phyloP scores from a whole-genome alignment of 2,329 filamentous ascomycete genomes.

The Microsporum canis region DNA sequence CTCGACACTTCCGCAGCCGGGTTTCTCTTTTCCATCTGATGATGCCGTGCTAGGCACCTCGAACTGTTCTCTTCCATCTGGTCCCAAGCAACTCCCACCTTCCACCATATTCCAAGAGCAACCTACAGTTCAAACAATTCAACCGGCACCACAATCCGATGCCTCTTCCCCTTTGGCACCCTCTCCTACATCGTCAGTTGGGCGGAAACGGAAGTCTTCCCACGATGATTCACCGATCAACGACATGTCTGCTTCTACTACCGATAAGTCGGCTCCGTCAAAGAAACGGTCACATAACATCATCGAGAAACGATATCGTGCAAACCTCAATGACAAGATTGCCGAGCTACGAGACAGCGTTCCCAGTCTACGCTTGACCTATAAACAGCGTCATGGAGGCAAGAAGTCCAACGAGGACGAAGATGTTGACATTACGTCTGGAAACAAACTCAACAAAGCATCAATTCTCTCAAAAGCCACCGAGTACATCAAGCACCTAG shows the following conservation, averaged over 20 bases:
- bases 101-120: slow-evolving; percentile 5
- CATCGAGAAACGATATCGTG: slow-evolving; percentile 94
- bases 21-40: slow-evolving; percentile 8
- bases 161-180: slow-evolving; percentile 8
- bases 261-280: slow-evolving; percentile 44
- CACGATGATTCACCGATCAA: neutral
- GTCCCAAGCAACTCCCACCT: slow-evolving; percentile 1
- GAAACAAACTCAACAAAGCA: slow-evolving; percentile 96
- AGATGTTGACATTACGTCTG: slow-evolving; percentile 67
- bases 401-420: slow-evolving; percentile 65
- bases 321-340: slow-evolving; percentile 95
- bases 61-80: neutral
- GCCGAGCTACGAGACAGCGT: slow-evolving; percentile 84
- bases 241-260: slow-evolving; percentile 43
- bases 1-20: neutral
- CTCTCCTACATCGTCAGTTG: slow-evolving; percentile 4
- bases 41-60: neutral
- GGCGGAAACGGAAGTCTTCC: slow-evolving; percentile 10
- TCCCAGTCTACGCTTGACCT: slow-evolving; percentile 75
- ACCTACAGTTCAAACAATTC: neutral
- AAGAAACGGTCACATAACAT: slow-evolving; percentile 98
- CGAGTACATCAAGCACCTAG: slow-evolving; percentile 87
- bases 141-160: neutral
- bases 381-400: slow-evolving; percentile 42
- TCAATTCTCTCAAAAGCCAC: slow-evolving; percentile 91